Conservation (phyloP, 139 green algal species). For the Mesostigma viride region DNA sequence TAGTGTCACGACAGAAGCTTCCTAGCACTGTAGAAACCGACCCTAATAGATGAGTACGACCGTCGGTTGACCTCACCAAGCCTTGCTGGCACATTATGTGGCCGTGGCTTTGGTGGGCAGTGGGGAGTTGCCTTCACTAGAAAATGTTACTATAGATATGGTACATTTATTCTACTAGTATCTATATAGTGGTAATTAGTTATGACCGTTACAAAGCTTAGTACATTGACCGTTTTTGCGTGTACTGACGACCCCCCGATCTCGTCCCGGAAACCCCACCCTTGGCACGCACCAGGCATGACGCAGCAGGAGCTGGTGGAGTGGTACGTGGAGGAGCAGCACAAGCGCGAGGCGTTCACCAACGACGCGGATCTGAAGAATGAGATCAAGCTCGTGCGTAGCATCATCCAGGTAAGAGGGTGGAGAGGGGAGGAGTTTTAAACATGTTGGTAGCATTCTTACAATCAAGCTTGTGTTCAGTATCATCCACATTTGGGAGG, state of each 20-base stretch:
- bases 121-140: not conserved
- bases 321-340: constrained; percentile 61
- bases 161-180: not conserved
- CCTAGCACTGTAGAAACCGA: too few species aligned
- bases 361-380: constrained; percentile 4
- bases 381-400: constrained; percentile 20
- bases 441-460: not conserved
- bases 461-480: not conserved
- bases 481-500: too few species aligned
- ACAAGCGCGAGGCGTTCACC: not conserved
- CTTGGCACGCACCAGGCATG: constrained; percentile 12
- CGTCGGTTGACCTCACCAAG: too few species aligned
- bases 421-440: not conserved
- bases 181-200: too few species aligned
- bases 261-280: not conserved
- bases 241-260: not conserved
- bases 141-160: not conserved
- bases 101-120: too few species aligned
- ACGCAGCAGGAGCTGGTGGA: constrained; percentile 63
- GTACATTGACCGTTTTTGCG: not conserved
- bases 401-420: constrained; percentile 24
- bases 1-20: not conserved
- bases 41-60: too few species aligned
- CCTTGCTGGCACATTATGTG: too few species aligned
- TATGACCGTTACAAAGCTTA: not conserved